A percentile compares a stretch with the other conserved stretches of the same genome.
Conservation (phyloP, 345 rosid genomes). For the Eutrema heterophyllum region DNA sequence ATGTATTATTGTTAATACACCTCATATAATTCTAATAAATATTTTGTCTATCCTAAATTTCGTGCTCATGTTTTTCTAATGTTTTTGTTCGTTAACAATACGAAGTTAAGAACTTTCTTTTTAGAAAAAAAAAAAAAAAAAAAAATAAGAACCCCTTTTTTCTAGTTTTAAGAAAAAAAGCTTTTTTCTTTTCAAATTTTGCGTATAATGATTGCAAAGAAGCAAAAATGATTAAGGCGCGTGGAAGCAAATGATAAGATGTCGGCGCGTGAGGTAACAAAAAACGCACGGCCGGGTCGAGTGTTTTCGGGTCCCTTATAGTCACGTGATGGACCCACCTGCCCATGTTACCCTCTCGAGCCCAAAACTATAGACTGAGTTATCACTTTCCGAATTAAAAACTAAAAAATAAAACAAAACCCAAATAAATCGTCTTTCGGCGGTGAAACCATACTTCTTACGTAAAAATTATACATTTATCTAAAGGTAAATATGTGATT, state of each 20-base stretch:
- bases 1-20: no score
- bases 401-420: no score
- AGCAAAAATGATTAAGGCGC: conserved; percentile 18
- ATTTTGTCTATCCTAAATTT: no score
- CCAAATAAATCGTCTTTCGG: conserved; percentile 3
- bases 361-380: conserved; percentile 11
- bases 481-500: neutral
- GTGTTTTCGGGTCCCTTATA: conserved; percentile 30
- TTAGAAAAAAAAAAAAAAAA: neutral
- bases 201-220: conserved; percentile 12
- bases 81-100: neutral
- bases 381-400: neutral
- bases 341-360: conserved; percentile 31
- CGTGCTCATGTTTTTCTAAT: neutral
- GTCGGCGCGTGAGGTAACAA: conserved; percentile 31
- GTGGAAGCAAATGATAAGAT: conserved; percentile 12
- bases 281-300: conserved; percentile 34
- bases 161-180: neutral
- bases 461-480: neutral
- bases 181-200: neutral
- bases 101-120: neutral
- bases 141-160: neutral
- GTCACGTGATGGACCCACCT: conserved; percentile 33
- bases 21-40: no score
- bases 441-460: neutral